Conservation (phyloP, 495 filamentous ascomycete genomes). For the Podospora comata region DNA sequence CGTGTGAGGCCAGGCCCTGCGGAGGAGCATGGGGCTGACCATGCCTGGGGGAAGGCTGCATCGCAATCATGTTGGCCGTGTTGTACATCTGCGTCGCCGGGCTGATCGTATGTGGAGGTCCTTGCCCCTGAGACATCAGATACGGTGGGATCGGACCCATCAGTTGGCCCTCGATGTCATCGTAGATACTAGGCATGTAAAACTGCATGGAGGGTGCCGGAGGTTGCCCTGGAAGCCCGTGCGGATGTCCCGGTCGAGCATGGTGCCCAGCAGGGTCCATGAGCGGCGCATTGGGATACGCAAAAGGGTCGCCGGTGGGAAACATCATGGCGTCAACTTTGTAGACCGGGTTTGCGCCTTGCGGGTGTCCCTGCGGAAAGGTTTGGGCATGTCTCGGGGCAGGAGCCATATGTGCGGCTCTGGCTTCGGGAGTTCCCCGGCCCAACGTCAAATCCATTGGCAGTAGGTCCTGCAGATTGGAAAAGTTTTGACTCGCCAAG, state of each 20-base stretch:
- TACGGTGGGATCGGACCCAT: conserved; percentile 47
- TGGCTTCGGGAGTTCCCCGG: conserved; percentile 26
- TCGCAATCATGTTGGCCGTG: conserved; percentile 21
- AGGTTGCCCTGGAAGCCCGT: conserved; percentile 18
- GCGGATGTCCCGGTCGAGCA: conserved; percentile 21
- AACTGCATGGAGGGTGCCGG: conserved; percentile 38
- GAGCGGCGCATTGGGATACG: conserved; percentile 82
- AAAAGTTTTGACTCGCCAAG: conserved; percentile 28
- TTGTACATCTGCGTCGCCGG: conserved; percentile 40
- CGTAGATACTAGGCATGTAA: conserved; percentile 43
- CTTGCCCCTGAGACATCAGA: conserved; percentile 38
- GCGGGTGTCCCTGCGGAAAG: conserved; percentile 31
- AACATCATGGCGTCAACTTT: conserved; percentile 92
- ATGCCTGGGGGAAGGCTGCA: conserved; percentile 20
- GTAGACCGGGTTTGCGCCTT: conserved; percentile 51
- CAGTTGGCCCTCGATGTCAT: conserved; percentile 48
- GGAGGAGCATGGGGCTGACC: conserved; percentile 19
- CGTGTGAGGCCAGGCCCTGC: conserved; percentile 23
- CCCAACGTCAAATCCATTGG: conserved; percentile 31
- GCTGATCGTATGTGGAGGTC: conserved; percentile 34
- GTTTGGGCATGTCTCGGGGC: conserved; percentile 21
- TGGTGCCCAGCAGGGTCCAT: conserved; percentile 47
- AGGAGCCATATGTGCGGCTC: conserved; percentile 20
- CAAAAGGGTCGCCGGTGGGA: conserved; percentile 82
- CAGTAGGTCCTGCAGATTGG: conserved; percentile 32